Base-by-base conservation (phyloP, 306 rosid genomes). In the Rosa rugosa region DNA sequence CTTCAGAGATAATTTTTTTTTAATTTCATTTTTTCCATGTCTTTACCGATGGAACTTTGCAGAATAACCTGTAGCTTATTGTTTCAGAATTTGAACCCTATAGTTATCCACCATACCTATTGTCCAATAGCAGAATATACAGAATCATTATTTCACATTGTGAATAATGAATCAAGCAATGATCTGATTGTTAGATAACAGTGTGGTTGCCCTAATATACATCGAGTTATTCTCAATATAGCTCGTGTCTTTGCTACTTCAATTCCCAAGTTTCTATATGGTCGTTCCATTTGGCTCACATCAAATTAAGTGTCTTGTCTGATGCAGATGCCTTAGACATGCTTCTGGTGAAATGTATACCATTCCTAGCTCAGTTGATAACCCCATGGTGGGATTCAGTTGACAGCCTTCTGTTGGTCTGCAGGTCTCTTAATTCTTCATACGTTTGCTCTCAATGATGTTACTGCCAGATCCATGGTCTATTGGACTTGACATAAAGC, bases 401-500 rank as follows among this genome's bases (percentile, higher is more conserved):
- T 77, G 78, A 50, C 59, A 49, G 79, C 73, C 44, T 83, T 76
- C 14, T 69, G 71, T 57, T 44, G 71, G 71, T 82, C 73, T 80
- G 72, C 84, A 91, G 94, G 83, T 47, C 73, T 72, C 11, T 31
- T 63, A 7, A 79, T 85, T 81, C 90, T 91, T 74, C 90, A 84
- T 73, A 80, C 88, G 47, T 86, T 82, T 84, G 92, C 89, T 60
- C 91, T 83, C 3, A 90, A 89, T 69, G 94, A 88, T 84, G 73
- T 86, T 69, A 88, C 89, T 75, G 78, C 82, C 5, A 92, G 92
- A 75, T 91, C 93, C 57, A 36, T 88, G 97, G 97, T 88, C 88
- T 86, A 81, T 91, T 81, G 92, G 92, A 66, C 85, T 89, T 60
- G 90, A 89, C n/a, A 88, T 88, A 76, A 73, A 75, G 74, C 88